These are phyloP conservation scores for Epichloe bromicola DNA, from an alignment of 2,329 filamentous ascomycete species.

Conservation along the genomic window DNA sequence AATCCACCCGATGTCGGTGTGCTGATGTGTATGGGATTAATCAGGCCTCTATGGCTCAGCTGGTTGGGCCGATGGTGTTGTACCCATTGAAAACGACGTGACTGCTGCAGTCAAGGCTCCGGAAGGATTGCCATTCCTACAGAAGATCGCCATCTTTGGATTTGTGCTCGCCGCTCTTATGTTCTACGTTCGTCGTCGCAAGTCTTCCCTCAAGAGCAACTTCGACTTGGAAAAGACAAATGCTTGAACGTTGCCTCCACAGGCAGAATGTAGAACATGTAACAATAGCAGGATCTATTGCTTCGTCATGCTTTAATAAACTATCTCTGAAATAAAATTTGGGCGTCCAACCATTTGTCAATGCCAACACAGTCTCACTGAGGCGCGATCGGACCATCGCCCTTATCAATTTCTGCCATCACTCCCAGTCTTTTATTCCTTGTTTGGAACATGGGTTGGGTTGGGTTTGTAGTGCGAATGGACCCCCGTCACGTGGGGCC, in stretches of 20 bases:
- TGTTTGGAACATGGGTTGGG: background rate
- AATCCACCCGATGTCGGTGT: conserved; percentile 16
- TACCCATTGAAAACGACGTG: conserved; percentile 5
- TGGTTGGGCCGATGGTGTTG: conserved; percentile 9
- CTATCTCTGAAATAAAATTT: background rate
- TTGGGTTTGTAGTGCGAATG: background rate
- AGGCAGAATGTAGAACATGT: conserved; percentile 3
- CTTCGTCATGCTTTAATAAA: background rate
- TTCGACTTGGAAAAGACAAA: conserved; percentile 31
- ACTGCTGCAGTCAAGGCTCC: conserved; percentile 1
- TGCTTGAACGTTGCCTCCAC: conserved; percentile 17
- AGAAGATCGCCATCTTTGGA: conserved; percentile 38
- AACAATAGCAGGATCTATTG: conserved; percentile 2
- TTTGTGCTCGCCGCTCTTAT: conserved; percentile 33
- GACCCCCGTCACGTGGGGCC: conserved; percentile 7
- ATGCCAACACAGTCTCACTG: background rate
- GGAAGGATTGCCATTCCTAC: conserved; percentile 23
- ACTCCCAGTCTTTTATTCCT: background rate
- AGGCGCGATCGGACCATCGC: background rate
- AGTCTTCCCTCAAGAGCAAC: conserved; percentile 14
- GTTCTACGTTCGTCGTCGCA: conserved; percentile 30
- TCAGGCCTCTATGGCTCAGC: conserved; percentile 17
- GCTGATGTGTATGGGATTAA: conserved; percentile 21
- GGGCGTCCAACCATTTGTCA: background rate
- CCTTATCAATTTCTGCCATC: background rate